Base-by-base conservation (phyloP, 805 yeast genomes). In the Citeromyces matritensis region DNA sequence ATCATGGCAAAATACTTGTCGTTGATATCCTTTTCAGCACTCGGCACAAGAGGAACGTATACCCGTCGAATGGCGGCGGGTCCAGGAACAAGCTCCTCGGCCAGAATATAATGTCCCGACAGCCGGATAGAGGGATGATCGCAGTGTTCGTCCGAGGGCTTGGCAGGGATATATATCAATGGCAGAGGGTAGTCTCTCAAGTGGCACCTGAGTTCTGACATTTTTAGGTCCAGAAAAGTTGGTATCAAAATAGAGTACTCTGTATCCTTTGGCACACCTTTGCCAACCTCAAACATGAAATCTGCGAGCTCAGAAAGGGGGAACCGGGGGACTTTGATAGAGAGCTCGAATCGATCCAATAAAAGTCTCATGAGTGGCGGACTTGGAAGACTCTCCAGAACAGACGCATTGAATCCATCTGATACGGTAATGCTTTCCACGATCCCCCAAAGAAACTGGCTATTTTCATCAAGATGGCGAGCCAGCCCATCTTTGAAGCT, bases 111-210 rank as follows among this genome's bases (percentile, higher is more conserved):
- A 39, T 81, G 73, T 14, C 95, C 94, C 15, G 53, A 48, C 33
- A 77, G 35, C 19, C 55, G 37, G 31, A 60, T 39, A 6, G 63
- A 47, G 2, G 44, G 30, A 9, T 31, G 23, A 9, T 33, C 28
- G 33, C n/a, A 58, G 36, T 32, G 58, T n/a, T 11, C 10, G 5
- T 12, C 6, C 8, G 35, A 30, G 4, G 43, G 36, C 10, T 33
- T 33, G 3, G 30, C 30, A 0, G 95, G 95, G 38, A 86, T 69
- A 39, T 73, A 73, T 6, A 82, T 49, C 31, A 86, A 53, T 0
- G 97, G 96, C 10, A 88, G 44, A 0, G 96, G 96, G 45, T 79
- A 84, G 44, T 86, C 97, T 33, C 91, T 58, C 37, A 86, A 42
- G 46, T 81, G 88, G 42, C 73, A 63, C 36, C 91, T 55, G 9